These are phyloP conservation scores for Thermomyces lanuginosus DNA, from an alignment of 2,329 filamentous ascomycete genomes.

Conservation along the genomic window DNA sequence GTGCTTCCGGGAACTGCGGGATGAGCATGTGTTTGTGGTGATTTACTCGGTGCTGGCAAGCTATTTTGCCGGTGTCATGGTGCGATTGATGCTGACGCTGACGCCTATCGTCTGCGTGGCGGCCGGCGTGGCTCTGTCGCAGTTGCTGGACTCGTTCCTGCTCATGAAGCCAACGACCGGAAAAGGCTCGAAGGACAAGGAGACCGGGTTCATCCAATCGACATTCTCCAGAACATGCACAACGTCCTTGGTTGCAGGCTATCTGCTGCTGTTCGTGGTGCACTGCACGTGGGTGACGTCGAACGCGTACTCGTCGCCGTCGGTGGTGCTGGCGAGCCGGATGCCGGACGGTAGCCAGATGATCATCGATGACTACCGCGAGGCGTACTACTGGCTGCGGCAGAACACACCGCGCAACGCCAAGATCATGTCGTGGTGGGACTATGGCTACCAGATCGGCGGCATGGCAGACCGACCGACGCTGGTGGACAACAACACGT, in stretches of 20 bases:
- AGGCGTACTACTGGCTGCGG: slow-evolving; percentile 98
- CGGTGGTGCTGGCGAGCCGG: slow-evolving; percentile 82
- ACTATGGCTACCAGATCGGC: slow-evolving; percentile 98
- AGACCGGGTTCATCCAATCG: slow-evolving; percentile 51
- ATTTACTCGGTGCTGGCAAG: slow-evolving; percentile 93
- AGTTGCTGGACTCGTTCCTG: slow-evolving; percentile 77
- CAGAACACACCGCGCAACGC: slow-evolving; percentile 91
- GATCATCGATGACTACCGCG: slow-evolving; percentile 98
- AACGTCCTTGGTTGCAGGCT: slow-evolving; percentile 54
- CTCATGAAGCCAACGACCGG: slow-evolving; percentile 41
- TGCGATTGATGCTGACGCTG: slow-evolving; percentile 92
- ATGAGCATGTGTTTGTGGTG: slow-evolving; percentile 95
- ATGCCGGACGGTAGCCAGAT: slow-evolving; percentile 90
- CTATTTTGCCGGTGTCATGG: slow-evolving; percentile 99
- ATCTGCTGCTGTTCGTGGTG: slow-evolving; percentile 81
- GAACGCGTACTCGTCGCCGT: slow-evolving; percentile 95
- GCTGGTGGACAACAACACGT: slow-evolving; percentile 97
- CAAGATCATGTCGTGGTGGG: slow-evolving; percentile 99
- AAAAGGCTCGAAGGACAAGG: too few relatives aligned
- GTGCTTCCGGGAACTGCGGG: slow-evolving; percentile 83
- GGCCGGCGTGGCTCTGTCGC: slow-evolving; percentile 72
- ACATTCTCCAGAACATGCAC: slow-evolving; percentile 64
- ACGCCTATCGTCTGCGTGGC: slow-evolving; percentile 94
- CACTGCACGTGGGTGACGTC: slow-evolving; percentile 99
- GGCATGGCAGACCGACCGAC: slow-evolving; percentile 97